Evolutionary conservation across 306 rosid genomes (phyloP), one percentile per base, ranked within the genome.

Genomic region (Trifolium pratense): DNA sequence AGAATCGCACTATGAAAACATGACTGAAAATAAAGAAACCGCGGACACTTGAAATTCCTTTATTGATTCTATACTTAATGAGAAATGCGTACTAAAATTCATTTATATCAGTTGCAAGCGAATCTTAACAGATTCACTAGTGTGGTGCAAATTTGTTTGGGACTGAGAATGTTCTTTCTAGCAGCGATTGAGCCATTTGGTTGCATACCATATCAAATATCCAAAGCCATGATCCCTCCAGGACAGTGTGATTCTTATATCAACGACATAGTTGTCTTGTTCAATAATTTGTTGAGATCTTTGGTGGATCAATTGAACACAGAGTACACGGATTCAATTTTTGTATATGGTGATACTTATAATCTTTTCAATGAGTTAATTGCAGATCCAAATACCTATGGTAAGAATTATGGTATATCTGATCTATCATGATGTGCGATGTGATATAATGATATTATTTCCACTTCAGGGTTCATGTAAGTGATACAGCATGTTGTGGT

Each of bases 171-270:
- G 36, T 84, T 80, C 72, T 69, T 77, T 15, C 56, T 84, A 46
- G 80, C 60, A 39, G 85, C 29, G 68, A 3, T 77, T 65, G 85
- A 79, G 52, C 83, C 85, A 32, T 83, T 81, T 42, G 85, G 88
- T 12, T 84, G 88, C 73, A 70, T 74, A 69, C 88, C 85, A 0
- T 66, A 66, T 15, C 88, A 80, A 66, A 68, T 79, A 65, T 68
- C 76, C 52, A 4, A 13, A 58, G 75, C 66, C 32, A 1, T 18
- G 61, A n/a, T 13, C 31, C 81, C 74, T 4, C 17, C 37, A 1
- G 83, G 79, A 34, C 51, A 53, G 55, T 81, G 84, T 36, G 6
- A 25, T 11, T 0, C 12, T 14, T 7, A 1, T 23, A 74, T 71
- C 26, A 81, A 84, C 12, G 37, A 75, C 26, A 66, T 81, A 0